Conservation (phyloP, 345 rosid genomes). For the Mercurialis annua region DNA sequence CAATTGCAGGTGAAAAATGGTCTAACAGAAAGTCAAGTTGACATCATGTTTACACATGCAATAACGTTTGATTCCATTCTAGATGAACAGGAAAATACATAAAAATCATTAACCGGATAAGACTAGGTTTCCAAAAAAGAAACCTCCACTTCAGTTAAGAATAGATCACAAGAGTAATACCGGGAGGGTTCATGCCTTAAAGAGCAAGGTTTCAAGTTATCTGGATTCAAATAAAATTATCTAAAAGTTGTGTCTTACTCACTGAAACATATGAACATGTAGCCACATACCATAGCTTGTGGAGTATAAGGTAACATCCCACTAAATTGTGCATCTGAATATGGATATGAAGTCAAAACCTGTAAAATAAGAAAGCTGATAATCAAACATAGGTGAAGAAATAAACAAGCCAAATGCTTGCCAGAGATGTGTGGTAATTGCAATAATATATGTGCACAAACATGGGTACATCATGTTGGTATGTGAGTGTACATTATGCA, state of each 20-base stretch:
- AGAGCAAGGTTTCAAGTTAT: background rate
- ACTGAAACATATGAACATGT: background rate
- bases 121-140: background rate
- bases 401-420: slow-evolving; percentile 2
- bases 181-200: background rate
- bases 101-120: background rate
- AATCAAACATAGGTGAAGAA: background rate
- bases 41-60: background rate
- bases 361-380: slow-evolving; percentile 26
- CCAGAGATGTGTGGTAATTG: background rate
- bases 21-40: background rate
- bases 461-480: background rate
- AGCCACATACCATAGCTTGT: slow-evolving; percentile 47
- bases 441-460: background rate
- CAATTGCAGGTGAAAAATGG: background rate
- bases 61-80: background rate
- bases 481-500: background rate
- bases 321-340: slow-evolving; percentile 45
- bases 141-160: background rate
- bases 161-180: too few species aligned
- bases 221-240: background rate
- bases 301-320: slow-evolving; percentile 43
- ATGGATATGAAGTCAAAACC: slow-evolving; percentile 54
- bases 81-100: background rate
- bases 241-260: background rate